Evolutionary conservation across 805 yeast species (phyloP), one percentile per base, ranked within the genome.

Genomic region (Starmerella geochares): DNA sequence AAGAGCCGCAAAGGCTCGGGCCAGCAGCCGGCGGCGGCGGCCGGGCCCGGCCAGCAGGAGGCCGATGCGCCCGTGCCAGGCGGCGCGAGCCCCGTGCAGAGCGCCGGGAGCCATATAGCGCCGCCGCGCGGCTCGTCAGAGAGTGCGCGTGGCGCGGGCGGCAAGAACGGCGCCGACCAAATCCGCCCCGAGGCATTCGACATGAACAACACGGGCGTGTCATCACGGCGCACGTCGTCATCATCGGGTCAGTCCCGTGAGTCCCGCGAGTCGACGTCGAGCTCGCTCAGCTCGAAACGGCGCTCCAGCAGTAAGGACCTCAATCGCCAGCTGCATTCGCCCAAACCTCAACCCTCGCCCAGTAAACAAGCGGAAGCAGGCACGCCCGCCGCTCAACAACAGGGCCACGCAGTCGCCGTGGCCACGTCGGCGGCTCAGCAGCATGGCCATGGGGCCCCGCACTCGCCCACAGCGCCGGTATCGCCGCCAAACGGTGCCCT

Each of bases 151-250:
- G 48, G 49, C 33, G 45, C 45, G 17, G 46, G 46, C 42, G 35
- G 42, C n/a, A 33, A 33, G 23, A 33, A 33, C 27, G 48, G 37
- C 16, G 54, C 54, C 36, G 49, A 49, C 37, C 56, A 54, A 45
- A 60, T 60, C 38, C 57, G 63, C n/a, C 61, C 62, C 10, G 63
- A 60, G 54, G 63, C 63, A 8, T 55, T 60, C 38, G 63, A 60
- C 31, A 45, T 53, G 50, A 52, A 46, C 47, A 60, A 58, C 48
- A 52, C 63, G 23, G 62, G 62, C 44, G 62, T 60, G 17, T 49
- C 61, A 24, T 55, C 60, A 38, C 56, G 63, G 19, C 54, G 60
- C 16, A 21, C 54, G 25, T 41, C 56, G 27, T 2, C 46, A 20
- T 24, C 52, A 11, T n/a, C 51, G 2, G 13, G 39, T 17, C 27